These are phyloP conservation scores for Gastrolobium bilobum DNA, from an alignment of 306 rosid species.

Conservation along the genomic window DNA sequence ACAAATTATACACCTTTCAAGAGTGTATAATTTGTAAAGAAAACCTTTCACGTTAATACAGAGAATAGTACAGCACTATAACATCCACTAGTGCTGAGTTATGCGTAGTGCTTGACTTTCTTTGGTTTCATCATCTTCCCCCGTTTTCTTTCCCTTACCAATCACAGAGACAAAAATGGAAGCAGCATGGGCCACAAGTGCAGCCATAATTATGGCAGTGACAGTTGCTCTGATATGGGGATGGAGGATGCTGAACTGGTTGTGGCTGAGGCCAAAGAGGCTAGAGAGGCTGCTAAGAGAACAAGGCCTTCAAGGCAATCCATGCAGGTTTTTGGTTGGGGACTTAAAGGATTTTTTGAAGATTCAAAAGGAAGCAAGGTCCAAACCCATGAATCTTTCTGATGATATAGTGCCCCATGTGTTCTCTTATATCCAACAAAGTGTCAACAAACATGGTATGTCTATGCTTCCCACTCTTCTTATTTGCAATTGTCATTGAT, in stretches of 20 bases:
- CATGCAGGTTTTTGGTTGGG: conserved; percentile 51
- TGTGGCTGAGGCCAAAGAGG: conserved; percentile 67
- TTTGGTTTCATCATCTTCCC: no score
- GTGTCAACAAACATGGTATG: conserved; percentile 53
- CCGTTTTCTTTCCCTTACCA: background rate
- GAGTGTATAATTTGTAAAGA: no score
- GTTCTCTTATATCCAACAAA: conserved; percentile 35
- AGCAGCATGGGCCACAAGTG: background rate
- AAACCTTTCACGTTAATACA: no score
- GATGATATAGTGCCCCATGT: conserved; percentile 52
- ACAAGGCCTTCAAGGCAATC: conserved; percentile 61
- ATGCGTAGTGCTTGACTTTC: no score
- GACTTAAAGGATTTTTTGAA: background rate
- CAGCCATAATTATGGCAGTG: background rate
- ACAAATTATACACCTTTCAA: no score
- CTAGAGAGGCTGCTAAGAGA: conserved; percentile 58
- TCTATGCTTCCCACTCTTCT: background rate
- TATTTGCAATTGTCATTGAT: background rate
- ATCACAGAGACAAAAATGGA: background rate
- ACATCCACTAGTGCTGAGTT: no score
- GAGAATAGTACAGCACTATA: no score
- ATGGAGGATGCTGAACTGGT: conserved; percentile 60
- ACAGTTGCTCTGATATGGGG: conserved; percentile 30
- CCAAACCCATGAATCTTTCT: conserved; percentile 57
- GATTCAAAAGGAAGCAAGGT: conserved; percentile 40